Percentiles rank a stretch among this genome's conserved stretches.
These are phyloP conservation scores for Oxytropis ochrocephala DNA, from an alignment of 306 rosid genomes.

Conservation along the genomic window DNA sequence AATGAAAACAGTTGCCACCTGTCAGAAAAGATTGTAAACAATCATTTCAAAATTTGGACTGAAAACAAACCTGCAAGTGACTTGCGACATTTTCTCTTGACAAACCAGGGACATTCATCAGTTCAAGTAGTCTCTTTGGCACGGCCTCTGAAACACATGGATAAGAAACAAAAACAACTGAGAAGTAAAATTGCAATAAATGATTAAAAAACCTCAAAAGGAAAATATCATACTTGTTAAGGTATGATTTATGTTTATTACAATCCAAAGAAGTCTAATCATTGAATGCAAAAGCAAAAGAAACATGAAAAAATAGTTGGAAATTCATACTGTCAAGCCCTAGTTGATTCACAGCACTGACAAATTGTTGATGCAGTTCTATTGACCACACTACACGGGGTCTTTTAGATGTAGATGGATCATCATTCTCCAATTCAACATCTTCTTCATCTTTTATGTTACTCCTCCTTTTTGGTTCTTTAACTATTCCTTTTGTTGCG, in stretches of 20 bases:
- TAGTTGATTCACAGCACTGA: slow-evolving; percentile 77
- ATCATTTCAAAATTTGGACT: background rate
- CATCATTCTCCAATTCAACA: slow-evolving; percentile 37
- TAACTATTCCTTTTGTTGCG: slow-evolving; percentile 39
- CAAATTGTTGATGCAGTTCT: slow-evolving; percentile 80
- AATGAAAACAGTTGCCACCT: background rate
- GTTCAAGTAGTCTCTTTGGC: slow-evolving; percentile 76
- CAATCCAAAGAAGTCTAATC: background rate
- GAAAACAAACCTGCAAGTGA: slow-evolving; percentile 68
- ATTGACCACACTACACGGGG: slow-evolving; percentile 88
- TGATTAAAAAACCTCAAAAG: background rate
- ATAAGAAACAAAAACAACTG: background rate
- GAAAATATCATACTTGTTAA: background rate
- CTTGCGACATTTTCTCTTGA: slow-evolving; percentile 91
- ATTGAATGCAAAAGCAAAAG: background rate
- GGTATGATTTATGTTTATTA: background rate
- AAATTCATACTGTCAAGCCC: slow-evolving; percentile 75
- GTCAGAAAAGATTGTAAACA: background rate
- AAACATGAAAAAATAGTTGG: slow-evolving; percentile 3
- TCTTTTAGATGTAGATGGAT: slow-evolving; percentile 56
- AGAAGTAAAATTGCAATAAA: slow-evolving; percentile 9
- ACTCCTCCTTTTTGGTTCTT: slow-evolving; percentile 52
- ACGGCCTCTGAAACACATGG: slow-evolving; percentile 59
- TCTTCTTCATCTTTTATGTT: slow-evolving; percentile 54
- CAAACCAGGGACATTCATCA: slow-evolving; percentile 83